Evolutionary conservation across 441 rosid genomes (phyloP).

Genomic region (Euphorbia celastroides): DNA sequence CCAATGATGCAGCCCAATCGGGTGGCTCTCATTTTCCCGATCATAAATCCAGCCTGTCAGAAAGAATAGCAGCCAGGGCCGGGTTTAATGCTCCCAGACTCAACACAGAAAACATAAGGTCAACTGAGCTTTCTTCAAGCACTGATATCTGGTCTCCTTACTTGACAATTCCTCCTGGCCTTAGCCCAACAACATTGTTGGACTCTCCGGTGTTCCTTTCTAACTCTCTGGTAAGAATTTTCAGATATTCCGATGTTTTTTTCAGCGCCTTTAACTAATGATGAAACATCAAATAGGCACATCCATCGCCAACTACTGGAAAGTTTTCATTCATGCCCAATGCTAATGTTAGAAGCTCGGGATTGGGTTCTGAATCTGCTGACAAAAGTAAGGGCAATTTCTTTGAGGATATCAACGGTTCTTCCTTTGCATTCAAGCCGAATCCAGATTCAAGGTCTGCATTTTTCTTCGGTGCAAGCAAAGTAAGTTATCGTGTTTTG

Average conservation of each 20-base stretch:
- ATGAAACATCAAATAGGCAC: constrained; percentile 74
- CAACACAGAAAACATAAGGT: constrained; percentile 33
- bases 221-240: constrained; percentile 44
- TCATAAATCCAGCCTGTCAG: constrained; percentile 42
- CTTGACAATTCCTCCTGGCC: constrained; percentile 55
- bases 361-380: constrained; percentile 28
- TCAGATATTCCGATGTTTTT: background rate
- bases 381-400: constrained; percentile 55
- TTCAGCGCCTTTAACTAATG: background rate
- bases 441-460: constrained; percentile 45
- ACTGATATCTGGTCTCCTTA: constrained; percentile 34
- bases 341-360: constrained; percentile 30
- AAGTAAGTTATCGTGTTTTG: constrained; percentile 33
- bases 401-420: constrained; percentile 48
- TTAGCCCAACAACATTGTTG: constrained; percentile 60
- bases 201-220: constrained; percentile 59
- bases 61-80: constrained; percentile 60
- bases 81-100: constrained; percentile 57
- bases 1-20: constrained; percentile 21
- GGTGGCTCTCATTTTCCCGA: constrained; percentile 31
- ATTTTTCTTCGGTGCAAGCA: constrained; percentile 42
- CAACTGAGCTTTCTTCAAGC: constrained; percentile 23
- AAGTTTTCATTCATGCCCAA: constrained; percentile 60
- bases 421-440: constrained; percentile 81
- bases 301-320: constrained; percentile 97